Evolutionary conservation across 164 flowering plant species (phyloP), one percentile per base, ranked within the genome.

Genomic region (Umbellularia californica): DNA sequence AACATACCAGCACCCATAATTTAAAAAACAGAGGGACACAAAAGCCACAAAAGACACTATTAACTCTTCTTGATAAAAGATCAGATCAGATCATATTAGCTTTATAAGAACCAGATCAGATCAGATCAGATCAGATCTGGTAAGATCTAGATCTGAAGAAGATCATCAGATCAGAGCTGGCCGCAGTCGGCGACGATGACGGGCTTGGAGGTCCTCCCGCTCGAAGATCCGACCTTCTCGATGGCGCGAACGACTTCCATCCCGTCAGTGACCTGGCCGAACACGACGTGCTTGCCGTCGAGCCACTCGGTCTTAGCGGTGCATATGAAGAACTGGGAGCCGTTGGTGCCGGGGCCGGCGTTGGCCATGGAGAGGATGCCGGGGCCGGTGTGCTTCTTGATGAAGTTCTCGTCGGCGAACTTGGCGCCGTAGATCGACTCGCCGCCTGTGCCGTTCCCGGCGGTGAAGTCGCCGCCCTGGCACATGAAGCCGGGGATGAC

Each of bases 361-460:
- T 85, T 85, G 9, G 88, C 88, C 88, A 85, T 85, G 68, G 88
- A 85, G 3, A 85, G 82, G 3, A 85, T 69, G 0, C 88, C 88
- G 1, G 85, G 79, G 0, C 87, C 87, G 27, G 87, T 86, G 83
- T 86, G 87, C 81, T 82, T 83, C 87, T 65, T 82, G 41, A 62
- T 55, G 81, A 86, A 84, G 82, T 86, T 86, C 79, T 86, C 89
- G 64, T 86, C 87, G 20, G 79, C 78, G 74, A 86, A 86, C 79
- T 84, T 84, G 3, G 77, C 23, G 13, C 87, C 87, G 75, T 86
- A 84, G 78, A 86, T 84, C 67, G 86, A 81, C 71, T 81, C 87
- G 4, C 86, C 89, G 3, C 86, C 87, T 28, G 86, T 82, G 20
- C 87, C 87, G 58, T 83, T 84, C 24, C 84, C 86, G 33, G 76